Evolutionary conservation across 2,329 filamentous ascomycete species (phyloP), one percentile per base, ranked within the genome.

Genomic region (Hortaea sp.): DNA sequence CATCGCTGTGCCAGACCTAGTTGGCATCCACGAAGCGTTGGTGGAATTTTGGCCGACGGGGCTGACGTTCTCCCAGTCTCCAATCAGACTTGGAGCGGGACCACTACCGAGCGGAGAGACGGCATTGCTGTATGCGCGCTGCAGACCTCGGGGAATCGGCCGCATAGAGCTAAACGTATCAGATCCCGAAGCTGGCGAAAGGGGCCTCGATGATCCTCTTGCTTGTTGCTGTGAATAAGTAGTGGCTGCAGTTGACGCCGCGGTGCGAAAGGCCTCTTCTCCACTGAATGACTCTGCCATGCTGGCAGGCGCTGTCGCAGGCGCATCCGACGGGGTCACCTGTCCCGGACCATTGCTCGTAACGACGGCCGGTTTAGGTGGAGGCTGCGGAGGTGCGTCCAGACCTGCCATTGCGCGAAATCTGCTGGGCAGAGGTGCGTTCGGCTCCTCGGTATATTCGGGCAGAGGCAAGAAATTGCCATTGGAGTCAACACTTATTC

Each of bases 381-480:
- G 42, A 35, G 45, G 42, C 45, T 50, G 49, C 29, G 46, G 39
- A 6, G 59, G 61, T n/a, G 50, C 49, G 42, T 66, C 61, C 4
- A 66, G 49, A 1, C 63, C 63, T 44, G 63, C 63, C 53, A 66
- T 54, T 5, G 58, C 60, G 13, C 63, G 53, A 39, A 63, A 66
- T 5, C 61, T 56, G 35, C 61, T 58, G 6, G 63, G 63, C 2
- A 66, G 46, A 31, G 63, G 63, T 37, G 63, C 60, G 43, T 70
- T 63, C 4, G 67, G 63, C 2, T 85, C 79, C 50, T 79, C 78
- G 30, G 79, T 77, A 57, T 92, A 92, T 1, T 85, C 84, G 3
- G 86, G 86, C 27, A 87, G 84, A 5, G 85, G 84, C 7, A 86
- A 81, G n/a, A 87, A 83, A 79, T 84, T 88, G 55, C 86, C 85